phyloP scores from a whole-genome alignment of 1,284 basidiomycete species.

The Rhodofomes roseus region DNA sequence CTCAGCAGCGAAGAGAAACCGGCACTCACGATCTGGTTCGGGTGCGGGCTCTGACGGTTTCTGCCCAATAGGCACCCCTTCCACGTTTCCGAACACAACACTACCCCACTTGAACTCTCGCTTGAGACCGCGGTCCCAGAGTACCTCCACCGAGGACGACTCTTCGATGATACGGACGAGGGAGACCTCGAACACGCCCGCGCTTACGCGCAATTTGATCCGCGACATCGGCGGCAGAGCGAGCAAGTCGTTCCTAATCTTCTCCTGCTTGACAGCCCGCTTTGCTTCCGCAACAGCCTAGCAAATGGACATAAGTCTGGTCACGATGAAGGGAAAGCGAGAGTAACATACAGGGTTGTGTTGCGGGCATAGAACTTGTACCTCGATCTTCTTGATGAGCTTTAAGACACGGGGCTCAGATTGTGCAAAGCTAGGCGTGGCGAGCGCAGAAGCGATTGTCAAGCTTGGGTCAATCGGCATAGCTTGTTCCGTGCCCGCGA shows the following conservation, averaged over 20 bases:
- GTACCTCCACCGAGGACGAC: slow-evolving; percentile 67
- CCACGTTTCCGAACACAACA: slow-evolving; percentile 58
- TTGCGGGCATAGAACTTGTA: slow-evolving; percentile 73
- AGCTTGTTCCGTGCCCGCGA: background rate
- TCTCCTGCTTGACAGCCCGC: slow-evolving; percentile 65
- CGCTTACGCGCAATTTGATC: slow-evolving; percentile 76
- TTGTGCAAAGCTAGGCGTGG: background rate
- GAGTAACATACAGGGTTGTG: slow-evolving; percentile 73
- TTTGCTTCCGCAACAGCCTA: slow-evolving; percentile 71
- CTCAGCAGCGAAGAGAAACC: slow-evolving; percentile 10
- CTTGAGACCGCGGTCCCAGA: slow-evolving; percentile 70
- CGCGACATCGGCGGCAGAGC: slow-evolving; percentile 64
- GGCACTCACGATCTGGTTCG: slow-evolving; percentile 33
- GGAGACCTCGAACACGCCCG: slow-evolving; percentile 79
- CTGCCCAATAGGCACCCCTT: slow-evolving; percentile 48
- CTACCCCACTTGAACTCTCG: slow-evolving; percentile 79
- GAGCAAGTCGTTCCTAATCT: slow-evolving; percentile 60
- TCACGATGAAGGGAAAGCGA: background rate
- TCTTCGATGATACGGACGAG: slow-evolving; percentile 68
- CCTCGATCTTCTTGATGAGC: slow-evolving; percentile 64
- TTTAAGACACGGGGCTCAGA: slow-evolving; percentile 48
- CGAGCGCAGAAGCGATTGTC: background rate
- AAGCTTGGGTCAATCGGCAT: slow-evolving; percentile 8
- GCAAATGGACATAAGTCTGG: slow-evolving; percentile 3
- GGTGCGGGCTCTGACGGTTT: slow-evolving; percentile 53